Percentiles rank a stretch among this genome's conserved stretches.
Conservation (phyloP, 352 stramenopile species). For the Globisporangium canariense region DNA sequence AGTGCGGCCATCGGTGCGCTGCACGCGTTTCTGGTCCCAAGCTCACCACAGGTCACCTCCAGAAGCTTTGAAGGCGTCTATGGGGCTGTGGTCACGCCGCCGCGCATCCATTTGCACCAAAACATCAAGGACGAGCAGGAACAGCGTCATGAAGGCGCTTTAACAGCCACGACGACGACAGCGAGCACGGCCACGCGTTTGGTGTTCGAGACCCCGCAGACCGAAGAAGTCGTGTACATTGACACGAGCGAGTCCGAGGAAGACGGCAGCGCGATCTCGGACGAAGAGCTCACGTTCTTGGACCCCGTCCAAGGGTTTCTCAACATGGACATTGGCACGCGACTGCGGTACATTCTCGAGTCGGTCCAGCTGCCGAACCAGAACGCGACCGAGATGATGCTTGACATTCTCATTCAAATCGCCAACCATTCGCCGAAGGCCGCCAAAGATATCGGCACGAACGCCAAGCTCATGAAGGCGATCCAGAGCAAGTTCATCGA, state of each 20-base stretch:
- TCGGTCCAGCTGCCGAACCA: constrained; percentile 42
- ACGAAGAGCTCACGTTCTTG: constrained; percentile 45
- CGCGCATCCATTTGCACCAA: constrained; percentile 37
- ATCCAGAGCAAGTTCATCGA: constrained; percentile 51
- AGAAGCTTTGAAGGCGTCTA: constrained; percentile 24
- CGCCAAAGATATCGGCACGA: constrained; percentile 43
- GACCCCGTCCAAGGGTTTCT: constrained; percentile 62
- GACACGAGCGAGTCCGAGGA: constrained; percentile 35
- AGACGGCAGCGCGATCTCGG: constrained; percentile 37
- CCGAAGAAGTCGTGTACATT: constrained; percentile 48
- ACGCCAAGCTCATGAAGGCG: constrained; percentile 35
- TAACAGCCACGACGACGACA: not conserved
- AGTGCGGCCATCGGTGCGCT: constrained; percentile 41
- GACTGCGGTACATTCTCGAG: constrained; percentile 50
- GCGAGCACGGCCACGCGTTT: not conserved
- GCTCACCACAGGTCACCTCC: not conserved
- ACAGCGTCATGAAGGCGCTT: not conserved
- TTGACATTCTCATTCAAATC: constrained; percentile 52
- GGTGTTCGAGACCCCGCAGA: constrained; percentile 12
- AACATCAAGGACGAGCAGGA: constrained; percentile 15
- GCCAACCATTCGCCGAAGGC: constrained; percentile 46
- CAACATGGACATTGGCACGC: constrained; percentile 49
- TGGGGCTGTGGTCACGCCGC: constrained; percentile 28
- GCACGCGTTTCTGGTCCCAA: constrained; percentile 51
- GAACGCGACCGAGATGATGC: constrained; percentile 40